Evolutionary conservation across 768 basidiomycete genomes (phyloP).

Genomic region (Hericium alpestre): DNA sequence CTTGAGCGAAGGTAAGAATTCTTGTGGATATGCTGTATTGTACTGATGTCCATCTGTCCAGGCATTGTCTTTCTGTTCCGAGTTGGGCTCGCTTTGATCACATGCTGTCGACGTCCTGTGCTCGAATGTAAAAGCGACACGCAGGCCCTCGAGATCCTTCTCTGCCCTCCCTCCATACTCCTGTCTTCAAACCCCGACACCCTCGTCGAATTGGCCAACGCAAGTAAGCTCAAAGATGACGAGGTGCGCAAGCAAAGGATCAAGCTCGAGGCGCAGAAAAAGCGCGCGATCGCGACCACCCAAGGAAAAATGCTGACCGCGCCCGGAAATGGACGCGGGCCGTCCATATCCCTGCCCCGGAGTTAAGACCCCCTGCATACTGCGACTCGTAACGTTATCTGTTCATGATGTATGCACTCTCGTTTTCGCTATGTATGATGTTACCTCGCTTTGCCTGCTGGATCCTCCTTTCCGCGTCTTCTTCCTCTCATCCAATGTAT

Average conservation of each 20-base stretch:
- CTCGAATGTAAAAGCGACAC: constrained; percentile 40
- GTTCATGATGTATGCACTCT: background rate
- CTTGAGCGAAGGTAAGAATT: constrained; percentile 57
- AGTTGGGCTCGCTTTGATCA: constrained; percentile 56
- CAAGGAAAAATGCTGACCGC: constrained; percentile 21
- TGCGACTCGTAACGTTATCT: background rate
- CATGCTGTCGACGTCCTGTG: constrained; percentile 48
- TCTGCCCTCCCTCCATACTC: constrained; percentile 37
- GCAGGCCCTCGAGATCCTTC: constrained; percentile 36
- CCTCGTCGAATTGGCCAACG: constrained; percentile 49
- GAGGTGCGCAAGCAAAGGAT: constrained; percentile 64
- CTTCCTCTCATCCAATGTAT: background rate
- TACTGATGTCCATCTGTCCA: constrained; percentile 17
- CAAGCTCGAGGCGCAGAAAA: constrained; percentile 63
- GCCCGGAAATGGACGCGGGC: background rate
- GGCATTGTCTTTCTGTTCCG: constrained; percentile 67
- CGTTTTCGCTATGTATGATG: background rate
- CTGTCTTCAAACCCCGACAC: constrained; percentile 53
- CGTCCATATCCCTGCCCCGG: background rate
- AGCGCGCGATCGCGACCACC: constrained; percentile 32
- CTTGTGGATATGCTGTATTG: background rate
- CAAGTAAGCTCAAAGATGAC: constrained; percentile 69
- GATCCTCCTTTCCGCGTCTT: background rate
- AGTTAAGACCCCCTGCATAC: background rate
- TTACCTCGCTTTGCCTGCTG: background rate